Evolutionary conservation across 2,329 filamentous ascomycete species (phyloP), one percentile per base, ranked within the genome.

Genomic region (Gyromitra esculenta): DNA sequence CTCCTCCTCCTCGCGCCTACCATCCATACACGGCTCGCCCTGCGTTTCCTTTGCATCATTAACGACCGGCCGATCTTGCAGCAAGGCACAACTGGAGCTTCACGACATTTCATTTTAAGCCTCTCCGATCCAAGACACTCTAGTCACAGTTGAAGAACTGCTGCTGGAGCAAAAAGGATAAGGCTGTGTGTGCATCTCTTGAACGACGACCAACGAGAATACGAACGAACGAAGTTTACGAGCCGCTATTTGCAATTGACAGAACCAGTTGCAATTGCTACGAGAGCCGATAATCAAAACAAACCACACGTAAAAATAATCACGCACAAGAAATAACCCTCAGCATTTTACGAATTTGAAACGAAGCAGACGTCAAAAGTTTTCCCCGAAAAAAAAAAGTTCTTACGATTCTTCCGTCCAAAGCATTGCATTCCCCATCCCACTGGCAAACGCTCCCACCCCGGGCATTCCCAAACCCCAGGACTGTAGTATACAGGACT

Each of bases 1-100:
- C 81, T 79, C 81, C 81, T 81, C 81, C 81, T 79, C 81, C 81
- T 81, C 81, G 82, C 82, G 79, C 76, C 72, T 66, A 75, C 78
- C 70, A 74, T 75, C 78, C 70, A 74, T 75, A 77, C 75, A 79
- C 76, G 71, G 71, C 71, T 73, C 64, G 71, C 75, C 75, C 75
- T 77, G 75, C 75, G 75, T 77, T 77, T 77, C 75, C 75, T 77
- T 75, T 77, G 75, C 75, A 77, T 77, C 70, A 75, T 77, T 64
- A 77, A 77, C 76, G 72, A 77, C 76, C 76, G 72, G 76, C 67
- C 71, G 70, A 77, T 77, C 75, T 77, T 75, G 75, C 75, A 74
- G 75, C 75, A 77, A 77, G 75, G 75, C 75, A 64, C 75, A 77
- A 77, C 75, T 74, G 72, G 75, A 77, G 72, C 75, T 77, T 76